phyloP scores from a whole-genome alignment of 352 stramenopile species.

The Pythium utonaiense region DNA sequence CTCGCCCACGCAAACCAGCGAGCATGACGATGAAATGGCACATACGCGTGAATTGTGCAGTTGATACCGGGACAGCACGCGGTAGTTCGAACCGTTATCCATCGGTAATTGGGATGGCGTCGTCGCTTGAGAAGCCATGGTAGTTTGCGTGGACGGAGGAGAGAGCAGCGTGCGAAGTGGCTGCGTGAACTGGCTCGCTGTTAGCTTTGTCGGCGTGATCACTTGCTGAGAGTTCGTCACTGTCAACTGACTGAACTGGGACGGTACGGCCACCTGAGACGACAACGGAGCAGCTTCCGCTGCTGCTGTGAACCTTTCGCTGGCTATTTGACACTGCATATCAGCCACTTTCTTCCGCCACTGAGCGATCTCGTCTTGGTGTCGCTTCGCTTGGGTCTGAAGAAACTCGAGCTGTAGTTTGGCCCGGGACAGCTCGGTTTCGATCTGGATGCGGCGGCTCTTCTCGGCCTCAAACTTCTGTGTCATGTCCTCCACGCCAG shows the following conservation, averaged over 20 bases:
- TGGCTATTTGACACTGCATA: constrained; percentile 25
- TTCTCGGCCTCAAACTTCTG: constrained; percentile 62
- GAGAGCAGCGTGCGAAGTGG: not conserved
- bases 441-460: constrained; percentile 33
- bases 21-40: constrained; percentile 41
- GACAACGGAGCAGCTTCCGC: no score
- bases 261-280: not conserved
- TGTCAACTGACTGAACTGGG: not conserved
- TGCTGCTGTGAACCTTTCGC: constrained; percentile 16
- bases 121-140: not conserved
- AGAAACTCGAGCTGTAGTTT: constrained; percentile 38
- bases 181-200: not conserved
- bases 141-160: not conserved
- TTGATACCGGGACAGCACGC: constrained; percentile 30
- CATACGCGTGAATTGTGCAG: constrained; percentile 53
- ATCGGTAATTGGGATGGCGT: not conserved
- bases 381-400: constrained; percentile 18
- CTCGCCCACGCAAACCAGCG: constrained; percentile 52
- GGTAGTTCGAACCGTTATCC: constrained; percentile 29
- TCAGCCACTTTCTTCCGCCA: constrained; percentile 31
- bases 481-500: constrained; percentile 49
- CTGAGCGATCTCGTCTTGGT: constrained; percentile 26
- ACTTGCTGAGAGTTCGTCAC: not conserved
- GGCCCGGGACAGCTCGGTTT: constrained; percentile 40
- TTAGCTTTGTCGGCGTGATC: not conserved